Base-by-base conservation (phyloP, 805 yeast genomes). In the Komagataella pastoris region DNA sequence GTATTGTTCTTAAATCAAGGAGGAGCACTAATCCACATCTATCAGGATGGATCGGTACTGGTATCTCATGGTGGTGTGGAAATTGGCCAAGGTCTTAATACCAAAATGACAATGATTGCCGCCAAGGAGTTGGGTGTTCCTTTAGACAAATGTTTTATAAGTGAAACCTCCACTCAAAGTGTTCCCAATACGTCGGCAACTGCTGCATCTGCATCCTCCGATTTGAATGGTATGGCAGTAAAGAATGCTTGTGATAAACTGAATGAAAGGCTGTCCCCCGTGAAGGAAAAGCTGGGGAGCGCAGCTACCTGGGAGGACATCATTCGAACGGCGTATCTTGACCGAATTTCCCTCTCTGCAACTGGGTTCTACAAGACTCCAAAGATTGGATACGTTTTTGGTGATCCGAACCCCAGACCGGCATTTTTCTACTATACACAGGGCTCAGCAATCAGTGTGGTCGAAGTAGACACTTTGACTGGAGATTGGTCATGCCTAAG, bases 291-390 rank as follows among this genome's bases (percentile, higher is more conserved):
- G 54, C 47, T 68, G 6, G 72, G 71, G 7, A 58, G 61, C 17
- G 57, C 64, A 40, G 73, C 73, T 3, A 54, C 71, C 1, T 70
- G 73, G 71, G 63, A 65, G n/a, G 60, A 72, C 49, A 50, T 74
- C 1, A 71, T 74, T 5, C 59, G 61, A 21, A 64, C 65, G 5
- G 77, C 77, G 1, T 73, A 74, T 56, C 59, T 68, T 47, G 77
- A 73, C 49, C 66, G 78, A 24, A 67, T 70, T 19, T 72, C 74
- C 43, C 59, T 74, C 50, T 67, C 73, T 50, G 77, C 78, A 10
- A 74, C 74, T 47, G 78, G 78, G 4, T 73, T 67, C 56, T 74
- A 73, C 61, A 73, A 73, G 62, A 74, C 75, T 17, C 78, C 78
- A 1, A 76, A 72, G 47, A 70, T 74, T 54, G 76, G 76, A 21